A percentile compares a stretch with the other conserved stretches of the same genome.
These are phyloP conservation scores for Pythium folliculosum DNA, from an alignment of 352 stramenopile genomes.

Conservation along the genomic window DNA sequence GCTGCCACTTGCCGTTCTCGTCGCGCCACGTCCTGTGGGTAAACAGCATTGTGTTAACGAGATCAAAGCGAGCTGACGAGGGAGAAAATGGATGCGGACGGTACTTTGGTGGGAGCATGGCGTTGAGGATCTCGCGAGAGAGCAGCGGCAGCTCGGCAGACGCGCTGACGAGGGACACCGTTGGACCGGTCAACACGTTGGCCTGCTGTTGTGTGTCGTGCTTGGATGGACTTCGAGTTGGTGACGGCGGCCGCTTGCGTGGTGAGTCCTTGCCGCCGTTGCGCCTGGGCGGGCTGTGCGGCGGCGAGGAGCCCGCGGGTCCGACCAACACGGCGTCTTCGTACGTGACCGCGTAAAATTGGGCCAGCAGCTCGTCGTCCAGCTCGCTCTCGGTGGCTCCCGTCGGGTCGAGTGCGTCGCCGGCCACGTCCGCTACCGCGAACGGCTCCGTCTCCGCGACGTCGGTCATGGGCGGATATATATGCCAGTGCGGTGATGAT, in stretches of 20 bases:
- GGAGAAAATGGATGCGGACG: no score
- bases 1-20: constrained; percentile 62
- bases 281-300: constrained; percentile 17
- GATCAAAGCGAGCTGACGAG: no score
- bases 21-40: constrained; percentile 58
- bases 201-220: constrained; percentile 10
- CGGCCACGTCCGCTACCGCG: not conserved
- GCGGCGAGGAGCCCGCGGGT: not conserved
- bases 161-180: constrained; percentile 12
- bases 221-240: constrained; percentile 26
- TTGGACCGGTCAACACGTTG: constrained; percentile 1
- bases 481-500: no score
- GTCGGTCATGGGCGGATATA: constrained; percentile 1
- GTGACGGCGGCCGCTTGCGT: constrained; percentile 26
- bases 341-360: constrained; percentile 69
- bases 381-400: constrained; percentile 29
- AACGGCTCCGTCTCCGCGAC: no score
- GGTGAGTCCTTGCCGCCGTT: constrained; percentile 18
- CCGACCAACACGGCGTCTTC: constrained; percentile 51
- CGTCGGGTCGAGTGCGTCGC: constrained; percentile 5
- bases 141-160: constrained; percentile 24
- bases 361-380: constrained; percentile 37
- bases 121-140: constrained; percentile 63
- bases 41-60: no score
- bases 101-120: constrained; percentile 73